Percentiles rank a stretch among this genome's conserved stretches.
Evolutionary conservation across 371 early-diverging fungal genomes (phyloP).

Genomic region (Rhizopus sp.): DNA sequence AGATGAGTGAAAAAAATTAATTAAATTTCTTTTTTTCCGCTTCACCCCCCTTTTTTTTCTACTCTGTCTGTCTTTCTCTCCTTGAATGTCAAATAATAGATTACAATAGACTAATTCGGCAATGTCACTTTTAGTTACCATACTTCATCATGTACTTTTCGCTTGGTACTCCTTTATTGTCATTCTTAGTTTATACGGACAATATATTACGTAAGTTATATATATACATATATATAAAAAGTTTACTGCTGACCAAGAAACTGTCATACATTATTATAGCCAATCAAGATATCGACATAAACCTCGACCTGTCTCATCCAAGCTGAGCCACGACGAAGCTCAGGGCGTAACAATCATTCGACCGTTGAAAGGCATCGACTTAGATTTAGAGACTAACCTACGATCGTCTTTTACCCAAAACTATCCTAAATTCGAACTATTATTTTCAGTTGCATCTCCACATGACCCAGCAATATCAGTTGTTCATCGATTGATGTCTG

Average conservation of each 20-base stretch:
- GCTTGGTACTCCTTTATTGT: slow-evolving; percentile 48
- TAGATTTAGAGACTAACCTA: slow-evolving; percentile 77
- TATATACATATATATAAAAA: neutral
- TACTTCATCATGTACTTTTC: slow-evolving; percentile 11
- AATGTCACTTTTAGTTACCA: slow-evolving; percentile 3
- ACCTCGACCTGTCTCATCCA: slow-evolving; percentile 50
- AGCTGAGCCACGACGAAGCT: slow-evolving; percentile 40
- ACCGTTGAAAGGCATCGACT: slow-evolving; percentile 91
- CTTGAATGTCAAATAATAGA: neutral
- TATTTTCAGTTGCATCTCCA: slow-evolving; percentile 81
- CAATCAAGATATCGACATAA: slow-evolving; percentile 52
- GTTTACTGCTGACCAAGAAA: neutral
- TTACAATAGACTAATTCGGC: too few species aligned
- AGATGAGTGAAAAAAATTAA: neutral
- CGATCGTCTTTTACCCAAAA: slow-evolving; percentile 79
- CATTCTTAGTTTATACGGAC: slow-evolving; percentile 42
- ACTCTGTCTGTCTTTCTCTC: neutral
- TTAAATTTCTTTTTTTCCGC: slow-evolving; percentile 1
- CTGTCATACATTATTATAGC: slow-evolving; percentile 23
- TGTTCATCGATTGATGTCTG: slow-evolving; percentile 65
- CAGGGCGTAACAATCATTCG: slow-evolving; percentile 85
- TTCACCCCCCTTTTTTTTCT: neutral
- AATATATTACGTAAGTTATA: slow-evolving; percentile 41
- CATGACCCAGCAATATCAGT: slow-evolving; percentile 79
- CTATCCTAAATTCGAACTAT: slow-evolving; percentile 82